phyloP scores from a whole-genome alignment of 1,284 basidiomycete species.

The Boletus semigastroideus region DNA sequence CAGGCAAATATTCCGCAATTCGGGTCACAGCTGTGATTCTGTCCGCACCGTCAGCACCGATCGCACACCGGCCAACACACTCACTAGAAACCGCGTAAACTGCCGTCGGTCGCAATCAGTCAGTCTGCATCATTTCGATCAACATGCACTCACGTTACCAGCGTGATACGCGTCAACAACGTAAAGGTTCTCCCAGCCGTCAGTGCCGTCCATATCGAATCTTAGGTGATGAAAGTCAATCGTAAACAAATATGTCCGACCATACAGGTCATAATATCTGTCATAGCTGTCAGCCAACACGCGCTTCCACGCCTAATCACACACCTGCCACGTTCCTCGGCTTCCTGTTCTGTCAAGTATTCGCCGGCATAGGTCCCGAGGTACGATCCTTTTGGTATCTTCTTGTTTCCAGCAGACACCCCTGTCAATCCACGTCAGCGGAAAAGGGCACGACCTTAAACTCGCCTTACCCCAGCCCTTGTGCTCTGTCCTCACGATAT shows the following conservation, averaged over 20 bases:
- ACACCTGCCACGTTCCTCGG: slow-evolving; percentile 66
- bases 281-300: neutral
- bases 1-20: slow-evolving; percentile 74
- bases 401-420: slow-evolving; percentile 61
- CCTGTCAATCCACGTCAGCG: slow-evolving; percentile 42
- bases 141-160: slow-evolving; percentile 64
- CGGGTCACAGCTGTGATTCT: slow-evolving; percentile 92
- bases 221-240: slow-evolving; percentile 73
- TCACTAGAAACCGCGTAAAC: slow-evolving; percentile 70
- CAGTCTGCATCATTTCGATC: neutral
- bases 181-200: slow-evolving; percentile 43
- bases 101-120: slow-evolving; percentile 31
- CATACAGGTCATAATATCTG: slow-evolving; percentile 74
- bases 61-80: slow-evolving; percentile 22
- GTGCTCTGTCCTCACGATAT: slow-evolving; percentile 63
- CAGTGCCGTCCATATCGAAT: slow-evolving; percentile 36
- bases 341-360: slow-evolving; percentile 66
- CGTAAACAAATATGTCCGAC: slow-evolving; percentile 84
- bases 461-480: slow-evolving; percentile 76
- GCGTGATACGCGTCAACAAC: slow-evolving; percentile 84
- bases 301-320: slow-evolving; percentile 21
- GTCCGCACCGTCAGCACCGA: slow-evolving; percentile 2
- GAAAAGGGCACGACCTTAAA: neutral
- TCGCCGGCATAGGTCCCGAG: slow-evolving; percentile 88
- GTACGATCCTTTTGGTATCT: slow-evolving; percentile 69